Base-by-base conservation (phyloP, 805 yeast genomes). In the Blastobotrys mokoenaii region DNA sequence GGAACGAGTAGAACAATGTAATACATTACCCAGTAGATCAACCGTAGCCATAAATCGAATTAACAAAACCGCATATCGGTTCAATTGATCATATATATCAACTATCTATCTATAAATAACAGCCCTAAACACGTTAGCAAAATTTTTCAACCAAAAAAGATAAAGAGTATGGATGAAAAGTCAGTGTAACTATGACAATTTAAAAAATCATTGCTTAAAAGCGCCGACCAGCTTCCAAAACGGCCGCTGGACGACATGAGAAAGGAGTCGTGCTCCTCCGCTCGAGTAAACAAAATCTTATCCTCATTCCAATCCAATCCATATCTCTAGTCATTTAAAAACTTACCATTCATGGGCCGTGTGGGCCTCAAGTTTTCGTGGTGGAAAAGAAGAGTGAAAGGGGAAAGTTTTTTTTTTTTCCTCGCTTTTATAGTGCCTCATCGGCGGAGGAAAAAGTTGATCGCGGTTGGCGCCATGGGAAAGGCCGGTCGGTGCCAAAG, bases 401-500 rank as follows among this genome's bases (percentile, higher is more conserved):
- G 41, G 3, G 17, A 20, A 40, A 40, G 30, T 12, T 12, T 40
- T n/a, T 32, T 10, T 12, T 37, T 22, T 37, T n/a, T 17, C 17
- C 12, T 7, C 27, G 25, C 31, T 10, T 37, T 25, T 22, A 22
- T 22, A 14, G 14, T 16, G 18, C 7, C 6, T 3, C 14, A 33
- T 7, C 15, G 18, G 38, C 20, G 38, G 16, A 4, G 35, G 35
- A n/a, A 32, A 15, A 15, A 32, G 14, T 32, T 32, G 35, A n/a
- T 12, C 35, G 35, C 16, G 35, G 35, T 15, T 15, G 35, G 35
- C 58, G 67, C 61, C 67, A 65, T 6, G 73, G 76, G 44, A 79
- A 70, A 12, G 40, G 37, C 17, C 40, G 30, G 27, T 29, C 36
- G 18, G 45, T 39, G 11, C 82, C 96, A 64, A 82, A 93, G 0